These are phyloP conservation scores for Forsythia viridissima DNA, from an alignment of 257 asterid genomes.

Conservation along the genomic window DNA sequence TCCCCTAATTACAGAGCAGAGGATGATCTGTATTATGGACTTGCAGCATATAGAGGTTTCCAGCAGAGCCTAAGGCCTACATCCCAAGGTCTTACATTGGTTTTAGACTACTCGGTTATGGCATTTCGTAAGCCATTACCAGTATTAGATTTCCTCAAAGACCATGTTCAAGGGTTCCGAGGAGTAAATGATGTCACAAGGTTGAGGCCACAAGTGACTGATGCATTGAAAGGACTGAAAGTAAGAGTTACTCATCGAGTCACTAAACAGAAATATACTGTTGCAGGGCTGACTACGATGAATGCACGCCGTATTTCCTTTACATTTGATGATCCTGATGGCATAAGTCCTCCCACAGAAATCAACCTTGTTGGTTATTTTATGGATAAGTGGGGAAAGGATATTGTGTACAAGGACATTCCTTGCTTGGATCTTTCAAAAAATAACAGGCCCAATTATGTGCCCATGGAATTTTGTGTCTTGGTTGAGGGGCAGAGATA, in stretches of 20 bases:
- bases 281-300: constrained; percentile 10
- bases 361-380: constrained; percentile 47
- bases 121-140: no score
- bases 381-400: constrained; percentile 47
- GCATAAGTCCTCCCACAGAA: background rate
- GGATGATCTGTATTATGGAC: constrained; percentile 40
- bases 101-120: constrained; percentile 54
- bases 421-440: constrained; percentile 66
- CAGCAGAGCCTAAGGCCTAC: no score
- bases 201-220: constrained; percentile 22
- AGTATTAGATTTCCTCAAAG: background rate
- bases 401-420: constrained; percentile 37
- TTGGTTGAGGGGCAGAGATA: constrained; percentile 67
- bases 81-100: constrained; percentile 50
- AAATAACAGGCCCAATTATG: constrained; percentile 40
- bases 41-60: no score
- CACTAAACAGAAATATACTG: constrained; percentile 31
- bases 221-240: constrained; percentile 47
- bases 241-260: constrained; percentile 38
- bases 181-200: constrained; percentile 30
- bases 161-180: constrained; percentile 37
- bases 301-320: constrained; percentile 23
- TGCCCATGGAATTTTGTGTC: constrained; percentile 70
- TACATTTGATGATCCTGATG: constrained; percentile 27
- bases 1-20: constrained; percentile 26